Evolutionary conservation across 2,329 filamentous ascomycete genomes (phyloP).

Genomic region (Hypoxylon sp.): DNA sequence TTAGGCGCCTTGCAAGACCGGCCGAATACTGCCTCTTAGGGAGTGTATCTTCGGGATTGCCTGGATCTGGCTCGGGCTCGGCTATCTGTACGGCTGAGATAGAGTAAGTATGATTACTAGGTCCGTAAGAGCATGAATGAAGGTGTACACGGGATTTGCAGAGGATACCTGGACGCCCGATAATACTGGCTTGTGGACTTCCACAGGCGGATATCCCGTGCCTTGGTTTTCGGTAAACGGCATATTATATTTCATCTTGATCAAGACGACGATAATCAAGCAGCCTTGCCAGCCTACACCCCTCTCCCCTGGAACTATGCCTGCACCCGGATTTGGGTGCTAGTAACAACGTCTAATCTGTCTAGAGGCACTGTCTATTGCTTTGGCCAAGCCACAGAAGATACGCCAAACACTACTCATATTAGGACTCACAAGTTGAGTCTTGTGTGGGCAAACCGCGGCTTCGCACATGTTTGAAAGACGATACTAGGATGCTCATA

Average conservation of each 20-base stretch:
- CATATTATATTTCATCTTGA: not conserved
- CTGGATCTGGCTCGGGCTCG: constrained; percentile 58
- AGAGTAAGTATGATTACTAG: constrained; percentile 25
- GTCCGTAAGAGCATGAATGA: not conserved
- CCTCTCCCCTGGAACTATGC: not conserved
- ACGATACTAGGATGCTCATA: not conserved
- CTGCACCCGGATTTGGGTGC: not conserved
- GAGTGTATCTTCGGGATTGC: constrained; percentile 52
- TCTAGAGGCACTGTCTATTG: not conserved
- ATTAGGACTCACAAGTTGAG: constrained; percentile 1
- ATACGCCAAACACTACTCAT: not conserved
- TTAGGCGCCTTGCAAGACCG: constrained; percentile 58
- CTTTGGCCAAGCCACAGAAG: not conserved
- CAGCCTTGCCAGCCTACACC: not conserved
- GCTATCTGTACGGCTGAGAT: constrained; percentile 67
- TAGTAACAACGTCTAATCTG: not conserved
- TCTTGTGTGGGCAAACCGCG: constrained; percentile 14
- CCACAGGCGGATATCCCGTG: constrained; percentile 3
- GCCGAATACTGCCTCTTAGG: constrained; percentile 60
- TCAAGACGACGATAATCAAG: not conserved
- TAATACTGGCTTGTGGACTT: constrained; percentile 9
- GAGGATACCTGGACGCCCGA: not conserved
- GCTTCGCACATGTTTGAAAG: constrained; percentile 9
- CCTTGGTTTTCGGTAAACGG: not conserved
- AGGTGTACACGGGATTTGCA: not conserved